These are phyloP conservation scores for Fusarium piperis DNA, from an alignment of 2,329 filamentous ascomycete species.

Conservation along the genomic window DNA sequence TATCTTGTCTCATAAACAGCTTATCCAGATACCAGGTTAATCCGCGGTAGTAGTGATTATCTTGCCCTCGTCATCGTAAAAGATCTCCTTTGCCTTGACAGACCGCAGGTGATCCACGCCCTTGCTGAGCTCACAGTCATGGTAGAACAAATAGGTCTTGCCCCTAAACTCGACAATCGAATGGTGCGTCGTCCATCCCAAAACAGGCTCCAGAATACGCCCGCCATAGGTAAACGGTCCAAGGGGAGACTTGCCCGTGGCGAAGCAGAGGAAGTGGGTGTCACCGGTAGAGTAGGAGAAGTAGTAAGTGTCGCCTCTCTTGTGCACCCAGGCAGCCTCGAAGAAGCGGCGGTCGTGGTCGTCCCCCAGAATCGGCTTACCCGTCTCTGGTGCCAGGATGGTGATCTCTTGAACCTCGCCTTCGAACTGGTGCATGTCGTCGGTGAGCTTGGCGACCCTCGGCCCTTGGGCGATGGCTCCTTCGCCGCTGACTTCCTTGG, in stretches of 20 bases:
- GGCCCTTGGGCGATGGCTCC: constrained; percentile 70
- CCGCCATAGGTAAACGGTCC: constrained; percentile 80
- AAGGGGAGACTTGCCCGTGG: constrained; percentile 68
- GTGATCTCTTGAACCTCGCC: constrained; percentile 65
- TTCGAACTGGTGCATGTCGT: constrained; percentile 73
- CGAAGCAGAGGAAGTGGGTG: constrained; percentile 78
- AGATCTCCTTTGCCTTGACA: constrained; percentile 80
- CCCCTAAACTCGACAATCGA: constrained; percentile 78
- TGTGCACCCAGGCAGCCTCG: constrained; percentile 84
- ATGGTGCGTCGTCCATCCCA: constrained; percentile 86
- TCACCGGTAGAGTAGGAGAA: constrained; percentile 83
- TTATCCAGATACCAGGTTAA: constrained; percentile 3
- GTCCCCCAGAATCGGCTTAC: constrained; percentile 67
- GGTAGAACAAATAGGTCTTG: constrained; percentile 80
- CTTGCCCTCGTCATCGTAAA: constrained; percentile 72
- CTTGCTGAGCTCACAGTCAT: constrained; percentile 74
- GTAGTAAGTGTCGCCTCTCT: constrained; percentile 75
- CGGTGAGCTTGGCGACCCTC: constrained; percentile 70
- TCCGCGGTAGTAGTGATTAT: constrained; percentile 57
- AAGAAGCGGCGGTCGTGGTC: constrained; percentile 83
- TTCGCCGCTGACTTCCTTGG: constrained; percentile 67
- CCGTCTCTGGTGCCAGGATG: constrained; percentile 71
- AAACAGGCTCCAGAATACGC: constrained; percentile 76
- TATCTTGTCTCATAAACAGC: neutral
- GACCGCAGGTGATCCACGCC: constrained; percentile 77